phyloP scores from a whole-genome alignment of 2,329 filamentous ascomycete species.

The Capronia coronata region DNA sequence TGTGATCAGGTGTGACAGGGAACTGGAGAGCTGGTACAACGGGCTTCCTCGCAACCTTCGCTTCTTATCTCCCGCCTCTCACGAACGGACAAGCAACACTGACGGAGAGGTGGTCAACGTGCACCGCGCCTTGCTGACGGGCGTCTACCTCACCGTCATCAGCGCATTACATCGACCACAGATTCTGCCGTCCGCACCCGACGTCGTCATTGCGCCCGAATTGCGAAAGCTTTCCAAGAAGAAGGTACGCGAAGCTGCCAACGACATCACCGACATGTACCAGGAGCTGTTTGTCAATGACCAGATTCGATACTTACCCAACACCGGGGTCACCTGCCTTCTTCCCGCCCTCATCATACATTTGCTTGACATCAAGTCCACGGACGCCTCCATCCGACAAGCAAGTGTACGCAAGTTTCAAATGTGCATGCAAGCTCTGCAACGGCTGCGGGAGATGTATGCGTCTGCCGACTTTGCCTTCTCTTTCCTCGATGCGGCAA shows the following conservation, averaged over 20 bases:
- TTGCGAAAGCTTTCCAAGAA: slow-evolving; percentile 75
- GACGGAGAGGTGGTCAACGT: slow-evolving; percentile 53
- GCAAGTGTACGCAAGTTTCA: slow-evolving; percentile 74
- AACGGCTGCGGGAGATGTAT: slow-evolving; percentile 80
- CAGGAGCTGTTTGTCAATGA: slow-evolving; percentile 65
- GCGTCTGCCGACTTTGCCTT: slow-evolving; percentile 94
- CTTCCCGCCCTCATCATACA: slow-evolving; percentile 92
- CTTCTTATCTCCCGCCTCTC: slow-evolving; percentile 51
- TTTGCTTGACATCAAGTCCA: slow-evolving; percentile 83
- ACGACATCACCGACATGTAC: slow-evolving; percentile 78
- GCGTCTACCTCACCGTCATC: slow-evolving; percentile 87
- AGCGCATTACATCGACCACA: slow-evolving; percentile 88
- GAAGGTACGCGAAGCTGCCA: slow-evolving; percentile 75
- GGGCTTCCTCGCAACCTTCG: slow-evolving; percentile 65
- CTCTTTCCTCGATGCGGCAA: slow-evolving; percentile 84
- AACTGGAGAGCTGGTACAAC: slow-evolving; percentile 70
- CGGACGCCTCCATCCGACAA: slow-evolving; percentile 63
- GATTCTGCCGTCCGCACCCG: slow-evolving; percentile 68
- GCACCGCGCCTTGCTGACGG: slow-evolving; percentile 80
- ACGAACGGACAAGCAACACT: slow-evolving; percentile 53
- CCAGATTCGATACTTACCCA: slow-evolving; percentile 74
- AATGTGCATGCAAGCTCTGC: slow-evolving; percentile 87
- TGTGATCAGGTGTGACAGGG: slow-evolving; percentile 70
- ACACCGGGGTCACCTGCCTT: slow-evolving; percentile 83
- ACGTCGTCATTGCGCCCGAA: slow-evolving; percentile 53